Evolutionary conservation across 176 grass and related monocot genomes (phyloP).

Genomic region (Phoenix dactylifera): DNA sequence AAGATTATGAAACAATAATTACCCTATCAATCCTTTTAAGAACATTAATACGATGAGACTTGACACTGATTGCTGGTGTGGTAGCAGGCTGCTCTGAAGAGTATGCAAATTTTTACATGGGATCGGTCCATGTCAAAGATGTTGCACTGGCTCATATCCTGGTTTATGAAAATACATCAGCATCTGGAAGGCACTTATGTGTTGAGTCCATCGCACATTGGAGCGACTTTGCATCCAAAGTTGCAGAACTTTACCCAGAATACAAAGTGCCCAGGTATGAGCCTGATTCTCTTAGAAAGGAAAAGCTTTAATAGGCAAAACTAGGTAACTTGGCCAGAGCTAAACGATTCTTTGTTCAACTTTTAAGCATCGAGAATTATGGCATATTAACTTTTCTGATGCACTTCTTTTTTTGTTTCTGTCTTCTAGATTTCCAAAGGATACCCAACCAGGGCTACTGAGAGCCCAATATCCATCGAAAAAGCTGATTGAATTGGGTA

Average conservation of each 20-base stretch:
- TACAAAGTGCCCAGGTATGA: slow-evolving; percentile 59
- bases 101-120: slow-evolving; percentile 55
- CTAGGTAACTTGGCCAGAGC: neutral
- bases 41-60: neutral
- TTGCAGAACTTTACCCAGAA: slow-evolving; percentile 53
- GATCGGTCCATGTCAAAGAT: slow-evolving; percentile 69
- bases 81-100: slow-evolving; percentile 55
- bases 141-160: slow-evolving; percentile 67
- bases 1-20: no score
- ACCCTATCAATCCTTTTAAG: no score
- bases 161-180: slow-evolving; percentile 52
- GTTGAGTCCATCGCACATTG: slow-evolving; percentile 54
- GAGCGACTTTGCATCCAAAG: slow-evolving; percentile 57
- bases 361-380: no score
- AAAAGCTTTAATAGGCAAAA: neutral
- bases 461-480: slow-evolving; percentile 47
- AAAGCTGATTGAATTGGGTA: slow-evolving; percentile 59
- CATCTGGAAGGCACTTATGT: slow-evolving; percentile 81
- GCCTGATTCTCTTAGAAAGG: neutral
- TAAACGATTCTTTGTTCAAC: neutral
- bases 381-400: neutral
- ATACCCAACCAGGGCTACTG: slow-evolving; percentile 67
- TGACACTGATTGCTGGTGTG: neutral
- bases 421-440: slow-evolving; percentile 36
- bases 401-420: neutral